These are phyloP conservation scores for Colletotrichum brevisporum DNA, from an alignment of 2,329 filamentous ascomycete species.

Conservation along the genomic window DNA sequence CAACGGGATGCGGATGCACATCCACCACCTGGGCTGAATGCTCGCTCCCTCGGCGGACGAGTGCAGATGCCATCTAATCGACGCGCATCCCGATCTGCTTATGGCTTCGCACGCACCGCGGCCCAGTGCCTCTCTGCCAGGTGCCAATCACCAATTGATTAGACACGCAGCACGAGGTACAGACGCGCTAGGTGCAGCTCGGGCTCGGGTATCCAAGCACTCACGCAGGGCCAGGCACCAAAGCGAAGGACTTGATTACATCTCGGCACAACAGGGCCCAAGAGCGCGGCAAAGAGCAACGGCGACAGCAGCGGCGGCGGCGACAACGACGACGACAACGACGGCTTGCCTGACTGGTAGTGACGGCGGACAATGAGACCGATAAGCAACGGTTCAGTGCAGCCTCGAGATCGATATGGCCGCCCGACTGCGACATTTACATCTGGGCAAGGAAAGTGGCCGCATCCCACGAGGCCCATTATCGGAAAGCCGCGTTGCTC, in stretches of 20 bases:
- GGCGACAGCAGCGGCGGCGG: no score
- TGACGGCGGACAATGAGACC: neutral
- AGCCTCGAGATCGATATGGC: slow-evolving; percentile 32
- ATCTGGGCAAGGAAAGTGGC: slow-evolving; percentile 34
- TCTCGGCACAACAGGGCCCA: neutral
- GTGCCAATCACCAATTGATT: slow-evolving; percentile 16
- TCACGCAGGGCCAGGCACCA: neutral
- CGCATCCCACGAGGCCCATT: slow-evolving; percentile 21
- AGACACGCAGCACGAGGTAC: slow-evolving; percentile 10
- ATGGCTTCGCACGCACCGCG: slow-evolving; percentile 4
- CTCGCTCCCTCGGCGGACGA: slow-evolving; percentile 16
- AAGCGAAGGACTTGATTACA: slow-evolving; percentile 10
- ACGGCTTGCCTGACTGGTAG: neutral
- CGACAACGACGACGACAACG: slow-evolving; percentile 8
- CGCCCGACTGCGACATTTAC: slow-evolving; percentile 34
- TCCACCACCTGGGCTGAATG: slow-evolving; percentile 7
- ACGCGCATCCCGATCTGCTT: slow-evolving; percentile 25
- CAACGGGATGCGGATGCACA: slow-evolving; percentile 27
- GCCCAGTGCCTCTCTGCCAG: slow-evolving; percentile 16
- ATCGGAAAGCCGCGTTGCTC: slow-evolving; percentile 14
- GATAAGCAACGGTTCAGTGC: slow-evolving; percentile 23
- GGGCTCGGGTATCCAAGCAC: slow-evolving; percentile 14
- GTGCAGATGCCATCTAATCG: slow-evolving; percentile 41
- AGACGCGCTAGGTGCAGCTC: neutral
- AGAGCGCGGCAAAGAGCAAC: neutral